Evolutionary conservation across 352 stramenopile species (phyloP), one percentile per base, ranked within the genome.

Genomic region (Phytophthora fragariae): DNA sequence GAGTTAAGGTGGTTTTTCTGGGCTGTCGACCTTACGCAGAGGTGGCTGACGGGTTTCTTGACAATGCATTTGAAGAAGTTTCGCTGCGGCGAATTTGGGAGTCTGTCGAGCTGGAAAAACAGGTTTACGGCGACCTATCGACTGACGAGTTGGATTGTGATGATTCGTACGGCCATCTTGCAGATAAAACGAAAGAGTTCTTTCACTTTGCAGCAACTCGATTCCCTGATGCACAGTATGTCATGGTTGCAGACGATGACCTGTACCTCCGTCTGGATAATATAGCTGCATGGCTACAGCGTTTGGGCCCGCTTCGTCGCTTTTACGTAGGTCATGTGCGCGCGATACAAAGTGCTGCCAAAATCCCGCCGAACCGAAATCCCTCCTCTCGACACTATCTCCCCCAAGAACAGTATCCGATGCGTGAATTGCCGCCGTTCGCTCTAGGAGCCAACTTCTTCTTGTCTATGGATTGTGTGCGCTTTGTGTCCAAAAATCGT

Each of bases 221-320:
- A 12, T 73, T 61, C 49, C 24, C 65, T 1, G 14, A n/a, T 5
- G 41, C 65, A 1, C 19, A 49, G 5, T 90, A 75, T 21, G 56
- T 90, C 0, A 87, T 94, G 77, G 72, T 94, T 35, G 58, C 65
- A 10, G 88, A 94, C 61, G 86, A 95, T 58, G 86, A 94, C 44
- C 59, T 91, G 2, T 92, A 89, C 29, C 31, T 92, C 6, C 65
- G 71, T 15, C 58, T 84, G 1, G 61, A 82, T 15, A 61, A 68
- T 9, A 35, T 59, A 49, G 44, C 17, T n/a, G 39, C 8, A 11
- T n/a, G 37, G 19, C 19, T 88, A 35, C 24, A 31, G 50, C n/a
- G 14, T 44, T 59, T 46, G 9, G 31, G 63, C 3, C 14, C 62
- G 15, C 14, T 57, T n/a, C 31, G 31, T 21, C 33, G n/a, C 27